Percentiles rank a stretch among this genome's conserved stretches.
Evolutionary conservation across 495 filamentous ascomycete genomes (phyloP).

Genomic region (Penicillium egyptiacum): DNA sequence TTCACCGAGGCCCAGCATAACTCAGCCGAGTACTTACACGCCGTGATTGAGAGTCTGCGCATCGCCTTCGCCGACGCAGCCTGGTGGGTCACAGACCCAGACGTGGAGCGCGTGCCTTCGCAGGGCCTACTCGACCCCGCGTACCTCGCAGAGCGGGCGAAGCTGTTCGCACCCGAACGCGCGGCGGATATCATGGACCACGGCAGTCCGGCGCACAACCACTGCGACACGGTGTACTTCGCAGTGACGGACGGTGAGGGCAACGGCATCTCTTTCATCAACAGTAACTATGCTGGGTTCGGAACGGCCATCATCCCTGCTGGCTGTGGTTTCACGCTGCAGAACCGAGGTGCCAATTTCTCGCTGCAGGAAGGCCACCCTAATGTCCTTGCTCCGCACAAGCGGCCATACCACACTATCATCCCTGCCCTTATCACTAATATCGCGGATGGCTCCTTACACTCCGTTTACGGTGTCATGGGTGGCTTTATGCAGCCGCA

Average conservation of each 20-base stretch:
- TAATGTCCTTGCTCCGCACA: conserved; percentile 75
- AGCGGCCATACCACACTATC: conserved; percentile 96
- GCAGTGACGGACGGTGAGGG: conserved; percentile 74
- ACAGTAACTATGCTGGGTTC: conserved; percentile 90
- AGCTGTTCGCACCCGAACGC: conserved; percentile 62
- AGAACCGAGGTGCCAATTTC: conserved; percentile 93
- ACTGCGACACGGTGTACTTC: conserved; percentile 92
- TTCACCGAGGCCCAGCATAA: conserved; percentile 73
- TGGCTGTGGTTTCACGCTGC: conserved; percentile 86
- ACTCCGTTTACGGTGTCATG: conserved; percentile 93
- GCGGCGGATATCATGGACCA: conserved; percentile 59
- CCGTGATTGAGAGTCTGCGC: conserved; percentile 82
- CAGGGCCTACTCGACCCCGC: conserved; percentile 56
- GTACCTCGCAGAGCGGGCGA: conserved; percentile 69
- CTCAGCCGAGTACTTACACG: conserved; percentile 77
- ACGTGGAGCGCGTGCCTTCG: conserved; percentile 63
- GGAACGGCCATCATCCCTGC: conserved; percentile 82
- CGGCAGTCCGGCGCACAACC: conserved; percentile 67
- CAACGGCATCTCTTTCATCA: conserved; percentile 95
- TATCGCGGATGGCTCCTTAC: conserved; percentile 64
- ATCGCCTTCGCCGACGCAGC: conserved; percentile 88
- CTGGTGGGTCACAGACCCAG: conserved; percentile 88
- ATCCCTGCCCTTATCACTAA: conserved; percentile 91
- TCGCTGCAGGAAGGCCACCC: conserved; percentile 64
- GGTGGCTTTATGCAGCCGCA: conserved; percentile 99